These are phyloP conservation scores for Biscutella laevigata DNA, from an alignment of 441 rosid genomes.

Conservation along the genomic window DNA sequence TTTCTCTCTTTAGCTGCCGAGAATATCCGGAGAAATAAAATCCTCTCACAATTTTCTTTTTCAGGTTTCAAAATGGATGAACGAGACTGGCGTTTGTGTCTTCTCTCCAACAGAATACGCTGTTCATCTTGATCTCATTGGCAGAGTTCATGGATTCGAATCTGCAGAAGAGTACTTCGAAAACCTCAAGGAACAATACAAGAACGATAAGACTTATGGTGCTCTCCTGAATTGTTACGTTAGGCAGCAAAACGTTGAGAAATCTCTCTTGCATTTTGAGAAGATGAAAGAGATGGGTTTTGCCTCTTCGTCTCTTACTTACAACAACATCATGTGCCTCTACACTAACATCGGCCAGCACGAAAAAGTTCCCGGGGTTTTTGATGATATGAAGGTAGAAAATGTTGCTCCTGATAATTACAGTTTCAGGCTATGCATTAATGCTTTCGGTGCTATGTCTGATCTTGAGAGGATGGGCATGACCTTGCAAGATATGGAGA, in stretches of 20 bases:
- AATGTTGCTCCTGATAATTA: constrained; percentile 57
- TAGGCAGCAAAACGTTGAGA: constrained; percentile 47
- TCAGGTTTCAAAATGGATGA: constrained; percentile 81
- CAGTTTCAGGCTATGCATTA: constrained; percentile 69
- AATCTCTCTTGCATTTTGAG: constrained; percentile 44
- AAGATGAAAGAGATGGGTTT: constrained; percentile 67
- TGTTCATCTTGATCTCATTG: constrained; percentile 67
- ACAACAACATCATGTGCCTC: constrained; percentile 77
- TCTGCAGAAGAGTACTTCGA: constrained; percentile 64
- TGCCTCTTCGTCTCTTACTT: constrained; percentile 43
- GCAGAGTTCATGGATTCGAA: constrained; percentile 53
- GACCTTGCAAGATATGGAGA: constrained; percentile 60
- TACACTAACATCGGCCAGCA: constrained; percentile 45
- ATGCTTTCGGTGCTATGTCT: constrained; percentile 51
- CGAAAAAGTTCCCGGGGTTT: constrained; percentile 50
- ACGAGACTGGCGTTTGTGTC: constrained; percentile 39
- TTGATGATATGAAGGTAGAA: constrained; percentile 60
- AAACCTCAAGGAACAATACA: constrained; percentile 50
- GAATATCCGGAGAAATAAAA: too few species aligned
- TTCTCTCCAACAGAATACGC: constrained; percentile 65
- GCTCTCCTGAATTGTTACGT: constrained; percentile 77
- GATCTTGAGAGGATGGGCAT: constrained; percentile 47
- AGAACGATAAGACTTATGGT: constrained; percentile 65
- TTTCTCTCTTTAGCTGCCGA: background rate
- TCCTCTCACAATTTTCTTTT: too few species aligned